phyloP scores from a whole-genome alignment of 768 basidiomycete species.

The Exsudoporus frostii region DNA sequence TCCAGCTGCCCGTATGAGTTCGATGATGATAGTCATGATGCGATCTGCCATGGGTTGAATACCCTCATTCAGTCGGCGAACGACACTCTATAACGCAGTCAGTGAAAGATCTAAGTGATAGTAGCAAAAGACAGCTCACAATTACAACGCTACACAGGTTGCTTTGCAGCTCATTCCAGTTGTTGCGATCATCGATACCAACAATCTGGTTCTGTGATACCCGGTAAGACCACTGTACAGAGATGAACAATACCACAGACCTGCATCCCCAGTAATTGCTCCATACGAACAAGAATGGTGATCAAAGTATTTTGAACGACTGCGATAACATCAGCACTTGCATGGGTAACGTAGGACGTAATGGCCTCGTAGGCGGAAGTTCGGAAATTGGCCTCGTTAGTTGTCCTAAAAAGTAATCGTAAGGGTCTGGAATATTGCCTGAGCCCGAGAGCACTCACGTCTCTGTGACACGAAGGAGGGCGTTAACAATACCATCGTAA shows the following conservation, averaged over 20 bases:
- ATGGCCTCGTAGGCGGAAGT: conserved; percentile 97
- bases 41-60: conserved; percentile 89
- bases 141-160: conserved; percentile 91
- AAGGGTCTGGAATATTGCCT: conserved; percentile 6
- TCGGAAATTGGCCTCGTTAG: conserved; percentile 89
- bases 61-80: conserved; percentile 77
- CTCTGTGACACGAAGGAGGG: conserved; percentile 83
- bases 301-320: conserved; percentile 82
- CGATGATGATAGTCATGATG: conserved; percentile 89
- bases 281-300: conserved; percentile 85
- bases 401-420: conserved; percentile 44
- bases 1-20: conserved; percentile 80
- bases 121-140: conserved; percentile 42
- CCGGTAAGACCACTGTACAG: not conserved
- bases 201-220: conserved; percentile 78
- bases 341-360: conserved; percentile 78
- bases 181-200: conserved; percentile 93
- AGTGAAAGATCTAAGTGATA: not conserved
- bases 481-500: conserved; percentile 82
- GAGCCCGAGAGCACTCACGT: conserved; percentile 47
- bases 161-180: conserved; percentile 98
- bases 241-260: conserved; percentile 38
- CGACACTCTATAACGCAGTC: conserved; percentile 59
- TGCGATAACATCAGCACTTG: conserved; percentile 72
- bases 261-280: conserved; percentile 81